phyloP scores from a whole-genome alignment of 1,139 yeast genomes.

The Geotrichum candidum region DNA sequence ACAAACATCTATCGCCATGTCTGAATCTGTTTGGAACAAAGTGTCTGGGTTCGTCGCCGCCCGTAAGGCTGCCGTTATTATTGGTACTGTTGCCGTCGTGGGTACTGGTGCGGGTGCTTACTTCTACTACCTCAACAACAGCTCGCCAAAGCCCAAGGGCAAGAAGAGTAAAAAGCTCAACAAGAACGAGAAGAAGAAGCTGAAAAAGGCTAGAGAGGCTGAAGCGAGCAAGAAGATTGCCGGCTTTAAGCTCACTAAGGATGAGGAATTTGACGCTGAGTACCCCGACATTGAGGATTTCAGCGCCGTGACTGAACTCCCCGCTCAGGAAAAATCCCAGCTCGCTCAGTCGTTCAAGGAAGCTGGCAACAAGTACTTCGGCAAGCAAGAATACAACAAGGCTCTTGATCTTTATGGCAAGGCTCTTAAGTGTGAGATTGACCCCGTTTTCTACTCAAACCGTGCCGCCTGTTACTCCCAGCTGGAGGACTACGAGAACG shows the following conservation, averaged over 20 bases:
- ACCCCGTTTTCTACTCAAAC: conserved; percentile 87
- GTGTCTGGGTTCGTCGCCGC: conserved; percentile 23
- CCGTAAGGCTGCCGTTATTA: conserved; percentile 30
- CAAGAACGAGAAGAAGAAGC: conserved; percentile 29
- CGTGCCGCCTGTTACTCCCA: conserved; percentile 94
- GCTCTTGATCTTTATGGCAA: conserved; percentile 75
- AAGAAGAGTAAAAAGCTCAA: conserved; percentile 25
- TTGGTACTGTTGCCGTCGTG: conserved; percentile 30
- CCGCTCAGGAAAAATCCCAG: conserved; percentile 52
- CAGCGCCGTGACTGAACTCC: conserved; percentile 43
- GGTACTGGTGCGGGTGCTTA: conserved; percentile 32
- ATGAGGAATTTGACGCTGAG: conserved; percentile 25
- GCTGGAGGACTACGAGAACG: conserved; percentile 69
- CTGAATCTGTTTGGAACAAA: conserved; percentile 13
- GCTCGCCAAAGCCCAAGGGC: conserved; percentile 18
- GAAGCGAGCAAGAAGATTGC: conserved; percentile 16
- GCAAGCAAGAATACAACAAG: conserved; percentile 50
- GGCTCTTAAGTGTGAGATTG: conserved; percentile 66
- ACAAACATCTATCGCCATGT: not conserved
- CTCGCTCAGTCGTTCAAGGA: conserved; percentile 78
- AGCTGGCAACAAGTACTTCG: conserved; percentile 80
- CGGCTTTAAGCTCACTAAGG: conserved; percentile 25
- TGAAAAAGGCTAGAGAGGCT: conserved; percentile 24
- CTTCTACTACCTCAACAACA: conserved; percentile 22
- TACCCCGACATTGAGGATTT: conserved; percentile 32